These are phyloP conservation scores for Cercospora janseana DNA, from an alignment of 2,329 filamentous ascomycete genomes.

Conservation along the genomic window DNA sequence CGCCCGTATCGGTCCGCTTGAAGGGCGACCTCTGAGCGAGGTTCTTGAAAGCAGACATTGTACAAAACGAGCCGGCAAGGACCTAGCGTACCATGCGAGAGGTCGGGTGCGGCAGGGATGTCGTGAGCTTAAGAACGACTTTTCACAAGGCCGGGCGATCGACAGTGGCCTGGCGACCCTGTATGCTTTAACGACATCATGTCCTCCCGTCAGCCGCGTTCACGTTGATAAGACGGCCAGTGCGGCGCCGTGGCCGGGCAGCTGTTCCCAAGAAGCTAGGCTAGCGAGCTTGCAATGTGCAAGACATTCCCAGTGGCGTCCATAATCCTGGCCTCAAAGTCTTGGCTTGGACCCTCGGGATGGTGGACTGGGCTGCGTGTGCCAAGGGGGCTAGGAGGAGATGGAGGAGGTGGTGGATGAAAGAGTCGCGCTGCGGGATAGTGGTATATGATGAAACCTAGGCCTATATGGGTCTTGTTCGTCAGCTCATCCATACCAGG, in stretches of 20 bases:
- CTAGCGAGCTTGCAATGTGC: constrained; percentile 10
- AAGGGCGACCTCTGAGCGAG: constrained; percentile 19
- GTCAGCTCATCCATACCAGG: constrained; percentile 1
- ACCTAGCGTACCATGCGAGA: constrained; percentile 1
- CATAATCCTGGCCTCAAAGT: constrained; percentile 7
- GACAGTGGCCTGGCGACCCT: not conserved
- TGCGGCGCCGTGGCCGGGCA: constrained; percentile 1
- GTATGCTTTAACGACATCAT: constrained; percentile 16
- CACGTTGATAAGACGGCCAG: constrained; percentile 17
- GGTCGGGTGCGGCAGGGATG: not conserved
- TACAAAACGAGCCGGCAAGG: not conserved
- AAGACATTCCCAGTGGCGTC: constrained; percentile 12
- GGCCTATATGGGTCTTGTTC: constrained; percentile 11
- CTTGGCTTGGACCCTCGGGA: constrained; percentile 13
- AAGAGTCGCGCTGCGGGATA: constrained; percentile 2
- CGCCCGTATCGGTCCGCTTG: constrained; percentile 21
- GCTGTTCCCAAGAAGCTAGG: constrained; percentile 10
- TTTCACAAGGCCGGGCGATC: not conserved
- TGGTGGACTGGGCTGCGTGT: constrained; percentile 4
- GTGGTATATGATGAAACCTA: not conserved
- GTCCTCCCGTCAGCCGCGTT: not conserved
- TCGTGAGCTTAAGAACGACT: not conserved
- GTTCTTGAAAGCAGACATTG: constrained; percentile 23
- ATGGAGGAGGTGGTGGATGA: not conserved
- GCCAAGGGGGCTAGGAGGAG: constrained; percentile 16